Evolutionary conservation across 768 basidiomycete genomes (phyloP), one percentile per base, ranked within the genome.

Genomic region (Panellus pusillus): DNA sequence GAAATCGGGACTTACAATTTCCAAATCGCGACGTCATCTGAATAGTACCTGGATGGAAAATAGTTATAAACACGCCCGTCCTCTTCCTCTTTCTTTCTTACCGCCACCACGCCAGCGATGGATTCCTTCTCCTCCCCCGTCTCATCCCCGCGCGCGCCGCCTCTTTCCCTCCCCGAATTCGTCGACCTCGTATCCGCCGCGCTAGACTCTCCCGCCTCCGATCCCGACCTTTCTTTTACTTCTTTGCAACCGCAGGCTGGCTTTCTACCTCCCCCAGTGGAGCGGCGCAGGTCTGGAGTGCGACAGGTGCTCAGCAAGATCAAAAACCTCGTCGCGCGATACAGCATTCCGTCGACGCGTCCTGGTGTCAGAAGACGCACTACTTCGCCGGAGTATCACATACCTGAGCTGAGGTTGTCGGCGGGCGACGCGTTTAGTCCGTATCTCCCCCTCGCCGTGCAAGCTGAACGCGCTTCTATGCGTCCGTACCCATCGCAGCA

Each of bases 171-270:
- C 40, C 20, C 43, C 17, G 55, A 57, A 40, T 57, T 57, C 41
- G 46, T 46, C 17, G 50, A 52, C 40, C 50, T 57, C 45, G 55
- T 57, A 32, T 52, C 55, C 14, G 55, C 55, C 17, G 55, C 55
- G 0, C 55, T 57, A 40, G 55, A 51, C 17, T 47, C 55, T 1
- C 50, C 50, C 11, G 45, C 55, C 1, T 45, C 45, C 14, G 45
- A 42, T 7, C 50, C 50, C n/a, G 15, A 32, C 35, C 41, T 43
- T 28, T 20, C 40, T n/a, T 37, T 38, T 47, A 31, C 43, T 28
- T 42, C 37, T 35, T 18, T 36, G 3, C 17, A 41, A 11, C 40
- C 3, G 20, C 40, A 11, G 24, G 24, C 24, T 24, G 6, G 2
- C 3, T 24, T 6, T 24, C 2, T 24, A 28, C 43, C 43, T 44